Evolutionary conservation across 2,329 filamentous ascomycete genomes (phyloP).

Genomic region (Monascus ruber): DNA sequence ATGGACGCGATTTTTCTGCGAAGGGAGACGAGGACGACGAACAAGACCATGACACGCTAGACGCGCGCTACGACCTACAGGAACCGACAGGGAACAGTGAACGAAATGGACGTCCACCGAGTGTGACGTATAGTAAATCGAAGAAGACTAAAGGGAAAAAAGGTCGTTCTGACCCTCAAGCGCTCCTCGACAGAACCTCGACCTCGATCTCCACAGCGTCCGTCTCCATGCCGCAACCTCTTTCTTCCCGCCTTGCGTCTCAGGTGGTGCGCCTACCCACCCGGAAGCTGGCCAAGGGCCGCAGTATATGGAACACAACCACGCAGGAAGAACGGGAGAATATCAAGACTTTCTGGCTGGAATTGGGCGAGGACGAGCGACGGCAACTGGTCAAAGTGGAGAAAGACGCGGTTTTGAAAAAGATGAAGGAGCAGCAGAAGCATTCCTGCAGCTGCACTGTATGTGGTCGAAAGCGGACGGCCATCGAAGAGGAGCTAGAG

Average conservation of each 20-base stretch:
- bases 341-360: conserved; percentile 97
- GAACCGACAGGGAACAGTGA: conserved; percentile 9
- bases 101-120: conserved; percentile 11
- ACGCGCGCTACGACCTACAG: conserved; percentile 15
- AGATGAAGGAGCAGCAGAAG: conserved; percentile 99
- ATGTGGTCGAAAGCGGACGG: conserved; percentile 87
- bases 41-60: conserved; percentile 38
- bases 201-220: conserved; percentile 34
- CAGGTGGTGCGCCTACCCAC: conserved; percentile 31
- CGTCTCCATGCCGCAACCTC: conserved; percentile 28
- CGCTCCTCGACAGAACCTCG: conserved; percentile 25
- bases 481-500: conserved; percentile 95
- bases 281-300: conserved; percentile 53
- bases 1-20: conserved; percentile 28
- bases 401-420: conserved; percentile 92
- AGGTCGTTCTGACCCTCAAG: conserved; percentile 22
- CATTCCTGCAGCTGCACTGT: conserved; percentile 98
- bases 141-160: conserved; percentile 34
- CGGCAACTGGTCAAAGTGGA: conserved; percentile 95
- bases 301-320: conserved; percentile 88
- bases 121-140: conserved; percentile 20
- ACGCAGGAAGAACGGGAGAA: conserved; percentile 89
- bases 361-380: conserved; percentile 83
- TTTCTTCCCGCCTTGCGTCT: conserved; percentile 34
- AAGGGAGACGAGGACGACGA: conserved; percentile 47